Percentiles rank a stretch among this genome's conserved stretches.
Conservation (phyloP, 345 rosid species). For the Erodium maritimum region DNA sequence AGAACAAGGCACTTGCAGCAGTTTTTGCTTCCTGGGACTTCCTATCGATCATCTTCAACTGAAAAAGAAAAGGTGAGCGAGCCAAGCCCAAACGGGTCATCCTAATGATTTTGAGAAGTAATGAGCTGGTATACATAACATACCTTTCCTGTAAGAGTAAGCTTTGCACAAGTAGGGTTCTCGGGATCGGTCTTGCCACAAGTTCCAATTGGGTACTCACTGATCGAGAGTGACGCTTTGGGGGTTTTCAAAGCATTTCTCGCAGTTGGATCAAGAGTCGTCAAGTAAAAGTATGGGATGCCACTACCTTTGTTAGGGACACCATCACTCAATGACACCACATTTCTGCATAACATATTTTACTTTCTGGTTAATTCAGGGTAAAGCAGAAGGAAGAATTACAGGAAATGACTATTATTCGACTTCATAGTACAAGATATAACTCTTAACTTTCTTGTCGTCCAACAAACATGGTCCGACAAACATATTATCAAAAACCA, state of each 20-base stretch:
- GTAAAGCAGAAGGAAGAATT: too few relatives aligned
- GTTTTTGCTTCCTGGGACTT: constrained; percentile 46
- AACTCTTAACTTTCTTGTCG: too few relatives aligned
- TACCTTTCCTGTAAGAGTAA: constrained; percentile 90
- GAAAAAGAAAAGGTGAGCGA: constrained; percentile 1
- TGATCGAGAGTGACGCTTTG: constrained; percentile 64
- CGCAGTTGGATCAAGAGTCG: constrained; percentile 91
- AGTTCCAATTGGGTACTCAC: constrained; percentile 86
- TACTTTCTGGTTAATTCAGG: too few relatives aligned
- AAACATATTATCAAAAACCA: too few relatives aligned
- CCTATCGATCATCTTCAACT: constrained; percentile 40
- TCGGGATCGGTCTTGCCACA: constrained; percentile 81
- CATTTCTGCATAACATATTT: constrained; percentile 65
- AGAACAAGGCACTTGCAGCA: constrained; percentile 47
- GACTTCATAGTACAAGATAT: too few relatives aligned
- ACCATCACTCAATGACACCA: constrained; percentile 85
- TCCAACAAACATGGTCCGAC: too few relatives aligned
- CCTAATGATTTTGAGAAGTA: too few relatives aligned
- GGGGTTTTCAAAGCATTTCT: constrained; percentile 56
- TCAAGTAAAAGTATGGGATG: constrained; percentile 85
- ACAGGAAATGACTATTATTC: too few relatives aligned
- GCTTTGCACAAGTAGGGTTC: constrained; percentile 82
- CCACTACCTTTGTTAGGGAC: constrained; percentile 50
- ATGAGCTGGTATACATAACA: too few relatives aligned
- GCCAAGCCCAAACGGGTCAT: too few relatives aligned